Evolutionary conservation across 2,329 filamentous ascomycete genomes (phyloP).

Genomic region (Aspergillus ruber): DNA sequence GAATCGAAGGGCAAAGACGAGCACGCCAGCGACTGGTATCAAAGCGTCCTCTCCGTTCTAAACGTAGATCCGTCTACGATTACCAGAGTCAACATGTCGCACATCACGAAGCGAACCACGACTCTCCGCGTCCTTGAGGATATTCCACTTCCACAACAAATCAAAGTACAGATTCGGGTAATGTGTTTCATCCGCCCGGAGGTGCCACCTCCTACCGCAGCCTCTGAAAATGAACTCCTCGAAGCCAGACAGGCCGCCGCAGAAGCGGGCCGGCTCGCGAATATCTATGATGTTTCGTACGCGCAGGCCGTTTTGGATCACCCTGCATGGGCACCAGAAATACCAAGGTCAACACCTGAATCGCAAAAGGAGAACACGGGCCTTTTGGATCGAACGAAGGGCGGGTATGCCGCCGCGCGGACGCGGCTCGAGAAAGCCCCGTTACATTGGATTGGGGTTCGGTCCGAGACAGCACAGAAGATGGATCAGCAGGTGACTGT

Average conservation of each 20-base stretch:
- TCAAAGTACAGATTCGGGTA: conserved; percentile 52
- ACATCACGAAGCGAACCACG: conserved; percentile 47
- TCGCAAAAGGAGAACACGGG: conserved; percentile 23
- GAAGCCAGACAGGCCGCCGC: conserved; percentile 28
- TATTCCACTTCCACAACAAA: conserved; percentile 22
- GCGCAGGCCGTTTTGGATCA: conserved; percentile 32
- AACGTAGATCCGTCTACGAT: conserved; percentile 42
- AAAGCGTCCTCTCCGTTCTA: conserved; percentile 51
- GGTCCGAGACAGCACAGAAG: conserved; percentile 39
- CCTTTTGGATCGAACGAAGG: conserved; percentile 39
- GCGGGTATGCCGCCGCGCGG: conserved; percentile 45
- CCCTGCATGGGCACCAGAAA: conserved; percentile 33
- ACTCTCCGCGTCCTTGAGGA: conserved; percentile 25
- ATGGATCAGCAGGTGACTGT: conserved; percentile 40
- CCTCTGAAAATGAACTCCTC: conserved; percentile 19
- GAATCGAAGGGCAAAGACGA: conserved; percentile 22
- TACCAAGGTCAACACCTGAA: conserved; percentile 1
- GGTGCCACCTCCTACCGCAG: conserved; percentile 11
- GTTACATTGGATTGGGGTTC: conserved; percentile 53
- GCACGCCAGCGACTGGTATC: conserved; percentile 47
- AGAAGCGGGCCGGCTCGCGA: conserved; percentile 32
- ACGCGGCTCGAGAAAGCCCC: conserved; percentile 52
- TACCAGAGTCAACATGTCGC: conserved; percentile 41
- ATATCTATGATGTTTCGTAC: conserved; percentile 34
- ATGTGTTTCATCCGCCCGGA: conserved; percentile 53